phyloP scores from a whole-genome alignment of 495 filamentous ascomycete species.

The Letharia lupina region DNA sequence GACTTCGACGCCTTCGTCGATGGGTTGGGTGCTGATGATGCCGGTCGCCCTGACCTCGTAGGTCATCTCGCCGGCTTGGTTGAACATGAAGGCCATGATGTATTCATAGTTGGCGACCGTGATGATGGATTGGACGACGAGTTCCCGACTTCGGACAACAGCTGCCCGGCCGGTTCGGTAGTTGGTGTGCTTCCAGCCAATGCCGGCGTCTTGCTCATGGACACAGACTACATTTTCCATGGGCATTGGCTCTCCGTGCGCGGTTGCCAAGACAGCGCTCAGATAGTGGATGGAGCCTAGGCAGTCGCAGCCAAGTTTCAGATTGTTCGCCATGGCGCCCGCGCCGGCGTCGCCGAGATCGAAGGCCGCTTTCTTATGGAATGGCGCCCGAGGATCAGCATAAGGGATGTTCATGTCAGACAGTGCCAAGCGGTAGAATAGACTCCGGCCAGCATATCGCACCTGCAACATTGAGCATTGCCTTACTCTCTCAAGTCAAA shows the following conservation, averaged over 20 bases:
- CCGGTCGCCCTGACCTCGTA: slow-evolving; percentile 83
- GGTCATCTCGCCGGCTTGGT: slow-evolving; percentile 70
- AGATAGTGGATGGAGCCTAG: slow-evolving; percentile 61
- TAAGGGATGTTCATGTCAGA: slow-evolving; percentile 70
- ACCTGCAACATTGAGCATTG: slow-evolving; percentile 31
- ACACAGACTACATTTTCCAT: slow-evolving; percentile 54
- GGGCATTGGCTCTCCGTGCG: slow-evolving; percentile 45
- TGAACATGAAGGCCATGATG: slow-evolving; percentile 76
- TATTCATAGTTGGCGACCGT: slow-evolving; percentile 81
- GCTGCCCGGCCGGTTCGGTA: slow-evolving; percentile 54
- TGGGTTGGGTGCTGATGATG: slow-evolving; percentile 74
- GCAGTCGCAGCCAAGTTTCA: slow-evolving; percentile 59
- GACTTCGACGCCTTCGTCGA: slow-evolving; percentile 58
- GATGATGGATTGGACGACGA: slow-evolving; percentile 66
- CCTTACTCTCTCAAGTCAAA: neutral
- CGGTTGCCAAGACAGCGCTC: slow-evolving; percentile 48
- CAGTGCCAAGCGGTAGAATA: slow-evolving; percentile 62
- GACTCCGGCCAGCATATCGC: slow-evolving; percentile 56
- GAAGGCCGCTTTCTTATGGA: slow-evolving; percentile 61
- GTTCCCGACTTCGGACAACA: slow-evolving; percentile 50
- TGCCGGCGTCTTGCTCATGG: slow-evolving; percentile 60
- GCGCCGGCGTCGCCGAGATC: slow-evolving; percentile 62
- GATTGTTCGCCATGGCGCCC: slow-evolving; percentile 57
- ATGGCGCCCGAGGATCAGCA: slow-evolving; percentile 56
- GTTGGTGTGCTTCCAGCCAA: slow-evolving; percentile 61